Percentiles rank a stretch among this genome's conserved stretches.
phyloP scores from a whole-genome alignment of 352 stramenopile genomes.

The Phytophthora melonis region DNA sequence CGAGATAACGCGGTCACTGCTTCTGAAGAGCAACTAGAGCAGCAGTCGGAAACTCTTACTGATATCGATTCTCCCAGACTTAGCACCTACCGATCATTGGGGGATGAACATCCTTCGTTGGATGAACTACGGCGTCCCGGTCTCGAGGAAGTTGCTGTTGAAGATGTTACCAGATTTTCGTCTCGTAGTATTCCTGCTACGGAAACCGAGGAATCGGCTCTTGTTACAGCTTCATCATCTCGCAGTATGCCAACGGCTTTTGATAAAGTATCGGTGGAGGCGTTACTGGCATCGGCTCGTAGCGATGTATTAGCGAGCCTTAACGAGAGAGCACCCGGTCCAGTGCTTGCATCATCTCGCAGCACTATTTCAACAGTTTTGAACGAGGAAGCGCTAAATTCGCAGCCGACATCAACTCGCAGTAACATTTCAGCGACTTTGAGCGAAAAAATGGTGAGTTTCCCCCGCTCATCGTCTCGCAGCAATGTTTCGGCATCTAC shows the following conservation, averaged over 20 bases:
- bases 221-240: not conserved
- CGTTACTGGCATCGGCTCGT: slow-evolving; percentile 1
- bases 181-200: not conserved
- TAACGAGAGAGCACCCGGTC: not conserved
- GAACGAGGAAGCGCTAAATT: not conserved
- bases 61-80: slow-evolving; percentile 7
- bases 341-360: not conserved
- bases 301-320: not conserved
- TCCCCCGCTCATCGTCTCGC: slow-evolving; percentile 1
- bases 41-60: not conserved
- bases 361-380: not conserved
- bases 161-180: not conserved
- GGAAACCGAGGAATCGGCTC: not conserved
- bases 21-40: slow-evolving; percentile 2
- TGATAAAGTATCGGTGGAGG: not conserved
- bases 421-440: not conserved
- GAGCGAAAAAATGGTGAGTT: not conserved
- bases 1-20: slow-evolving; percentile 10
- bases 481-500: slow-evolving; percentile 8
- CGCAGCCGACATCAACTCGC: not conserved
- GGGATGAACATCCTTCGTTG: slow-evolving; percentile 1
- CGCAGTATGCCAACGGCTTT: not conserved
- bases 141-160: not conserved
- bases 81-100: slow-evolving; percentile 16
- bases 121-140: not conserved